Evolutionary conservation across 1,284 basidiomycete species (phyloP).

Genomic region (Cutaneotrichosporon dermatis): DNA sequence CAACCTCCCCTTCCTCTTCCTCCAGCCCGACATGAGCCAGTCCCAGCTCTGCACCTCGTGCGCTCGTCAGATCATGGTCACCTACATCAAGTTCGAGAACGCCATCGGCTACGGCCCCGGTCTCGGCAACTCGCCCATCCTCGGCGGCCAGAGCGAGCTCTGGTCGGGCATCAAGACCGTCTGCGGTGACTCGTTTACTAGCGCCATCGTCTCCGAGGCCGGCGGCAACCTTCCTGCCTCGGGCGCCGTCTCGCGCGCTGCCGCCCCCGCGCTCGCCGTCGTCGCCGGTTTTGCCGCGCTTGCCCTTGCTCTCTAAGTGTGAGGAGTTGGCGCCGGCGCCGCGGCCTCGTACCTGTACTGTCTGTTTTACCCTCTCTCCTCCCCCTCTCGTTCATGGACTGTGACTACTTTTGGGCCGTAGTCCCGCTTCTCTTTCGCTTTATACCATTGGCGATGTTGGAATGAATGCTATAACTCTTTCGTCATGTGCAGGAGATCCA

Average conservation of each 20-base stretch:
- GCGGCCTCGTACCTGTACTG: conserved; percentile 2
- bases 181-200: conserved; percentile 48
- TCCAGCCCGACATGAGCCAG: conserved; percentile 55
- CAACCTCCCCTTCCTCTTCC: conserved; percentile 76
- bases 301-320: conserved; percentile 15
- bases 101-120: conserved; percentile 68
- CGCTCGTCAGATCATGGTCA: conserved; percentile 65
- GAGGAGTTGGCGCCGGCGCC: conserved; percentile 4
- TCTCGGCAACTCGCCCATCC: conserved; percentile 59
- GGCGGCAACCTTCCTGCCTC: conserved; percentile 27
- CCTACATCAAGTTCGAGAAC: conserved; percentile 72
- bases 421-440: conserved; percentile 9
- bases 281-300: conserved; percentile 28
- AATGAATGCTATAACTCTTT: conserved; percentile 20
- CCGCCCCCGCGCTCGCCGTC: conserved; percentile 23
- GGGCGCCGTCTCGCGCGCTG: conserved; percentile 24
- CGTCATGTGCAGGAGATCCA: no score
- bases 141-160: conserved; percentile 62
- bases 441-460: conserved; percentile 17
- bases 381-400: conserved; percentile 10
- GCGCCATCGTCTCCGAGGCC: conserved; percentile 42
- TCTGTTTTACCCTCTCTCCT: no score
- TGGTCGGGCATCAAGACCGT: conserved; percentile 59
- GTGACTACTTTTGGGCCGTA: conserved; percentile 3
- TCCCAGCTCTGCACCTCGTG: conserved; percentile 70